phyloP scores from a whole-genome alignment of 2,329 filamentous ascomycete species.

The Calonectria hongkongensis region DNA sequence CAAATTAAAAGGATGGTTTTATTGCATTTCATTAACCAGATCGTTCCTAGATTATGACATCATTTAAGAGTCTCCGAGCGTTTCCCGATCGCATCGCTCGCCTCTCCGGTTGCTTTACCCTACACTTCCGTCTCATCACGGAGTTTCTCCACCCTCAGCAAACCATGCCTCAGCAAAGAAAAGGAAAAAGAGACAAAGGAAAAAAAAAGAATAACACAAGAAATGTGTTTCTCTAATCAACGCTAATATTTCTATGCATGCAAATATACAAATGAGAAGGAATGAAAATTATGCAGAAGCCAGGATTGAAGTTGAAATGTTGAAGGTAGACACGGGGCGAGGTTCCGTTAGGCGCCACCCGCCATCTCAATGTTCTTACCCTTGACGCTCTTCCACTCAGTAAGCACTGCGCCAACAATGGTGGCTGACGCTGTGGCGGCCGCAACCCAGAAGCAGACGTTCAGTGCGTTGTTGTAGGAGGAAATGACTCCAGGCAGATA shows the following conservation, averaged over 20 bases:
- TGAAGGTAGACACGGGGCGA: background rate
- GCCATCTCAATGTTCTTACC: constrained; percentile 67
- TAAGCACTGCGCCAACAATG: constrained; percentile 64
- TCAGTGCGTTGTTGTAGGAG: constrained; percentile 68
- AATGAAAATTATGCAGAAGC: constrained; percentile 15
- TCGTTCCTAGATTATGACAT: constrained; percentile 13
- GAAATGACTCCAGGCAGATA: constrained; percentile 59
- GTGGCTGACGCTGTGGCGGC: constrained; percentile 67
- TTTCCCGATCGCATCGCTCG: background rate
- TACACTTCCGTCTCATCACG: constrained; percentile 25
- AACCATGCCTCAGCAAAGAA: background rate
- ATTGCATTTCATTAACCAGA: constrained; percentile 1
- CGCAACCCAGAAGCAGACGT: constrained; percentile 64
- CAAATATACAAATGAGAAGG: constrained; percentile 24
- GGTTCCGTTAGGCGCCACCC: constrained; percentile 46
- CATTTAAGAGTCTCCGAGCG: background rate
- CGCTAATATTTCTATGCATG: constrained; percentile 32
- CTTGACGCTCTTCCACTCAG: constrained; percentile 75
- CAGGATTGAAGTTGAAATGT: background rate
- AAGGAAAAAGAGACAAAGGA: constrained; percentile 17
- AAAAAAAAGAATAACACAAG: background rate
- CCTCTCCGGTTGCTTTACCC: constrained; percentile 22
- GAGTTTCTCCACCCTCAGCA: background rate
- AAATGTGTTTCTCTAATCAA: constrained; percentile 3
- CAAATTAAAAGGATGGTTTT: background rate